Evolutionary conservation across 2,329 filamentous ascomycete species (phyloP), one percentile per base, ranked within the genome.

Genomic region (Stagonosporopsis cucurbitacearum): DNA sequence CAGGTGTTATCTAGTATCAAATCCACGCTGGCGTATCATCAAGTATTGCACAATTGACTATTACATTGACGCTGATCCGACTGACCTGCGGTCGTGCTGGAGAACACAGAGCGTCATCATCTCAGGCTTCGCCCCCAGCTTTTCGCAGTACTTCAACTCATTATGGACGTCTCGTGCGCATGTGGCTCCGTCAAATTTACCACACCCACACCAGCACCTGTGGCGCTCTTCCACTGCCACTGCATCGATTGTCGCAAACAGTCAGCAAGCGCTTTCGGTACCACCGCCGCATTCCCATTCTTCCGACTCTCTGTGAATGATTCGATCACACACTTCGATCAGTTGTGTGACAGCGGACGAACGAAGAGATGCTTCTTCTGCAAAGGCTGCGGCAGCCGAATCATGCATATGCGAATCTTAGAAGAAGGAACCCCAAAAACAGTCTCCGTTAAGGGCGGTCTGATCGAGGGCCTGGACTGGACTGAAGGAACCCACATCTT

Each of bases 181-280:
- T 91, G 88, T 77, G 85, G 86, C 48, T 75, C 81, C 15, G 81
- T 90, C 49, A 67, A 70, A 33, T 90, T 90, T 78, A 83, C 78
- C 59, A 89, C 87, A 26, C 86, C 88, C 1, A 75, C 82, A 0
- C 72, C 80, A 3, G 78, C 82, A 54, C 88, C 88, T 0, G 75
- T 88, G 39, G 83, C 82, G n/a, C 77, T 90, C 46, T 90, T 88
- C 72, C 85, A 90, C 69, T 91, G 88, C 75, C 88, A 90, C 76
- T 91, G 88, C 73, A 75, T 79, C 51, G 82, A 87, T 69, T 91
- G 88, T 72, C 82, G 84, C 43, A 81, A 83, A 54, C 88, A 90
- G 76, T 85, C 86, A 26, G 79, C 84, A 50, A 87, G 86, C 7
- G 86, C 88, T 1, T 90, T 88, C 73, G 88, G 87, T 25, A 84